Evolutionary conservation across 2,329 filamentous ascomycete genomes (phyloP), one percentile per base, ranked within the genome.

Genomic region (Leptographium radiaticola): DNA sequence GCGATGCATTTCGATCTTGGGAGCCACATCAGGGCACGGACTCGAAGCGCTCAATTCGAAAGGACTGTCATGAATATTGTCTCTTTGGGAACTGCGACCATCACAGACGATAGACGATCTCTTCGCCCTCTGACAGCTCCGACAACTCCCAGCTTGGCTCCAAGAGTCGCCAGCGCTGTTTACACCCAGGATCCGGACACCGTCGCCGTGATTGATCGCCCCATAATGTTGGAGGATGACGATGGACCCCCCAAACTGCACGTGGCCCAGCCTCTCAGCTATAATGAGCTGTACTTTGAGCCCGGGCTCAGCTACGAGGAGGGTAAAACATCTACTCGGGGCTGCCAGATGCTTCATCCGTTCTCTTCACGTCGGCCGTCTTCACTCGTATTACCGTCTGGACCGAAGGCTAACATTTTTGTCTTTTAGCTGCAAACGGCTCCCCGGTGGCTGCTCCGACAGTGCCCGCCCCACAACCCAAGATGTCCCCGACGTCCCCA

Each of bases 11-110:
- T 72, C 61, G 70, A 73, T 57, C 63, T 74, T 62, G 67, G 70
- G 43, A 63, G 70, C 33, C 69, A 75, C 54, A 67, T 66, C 59
- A 74, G 69, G 60, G 62, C 67, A 55, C 74, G 74, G 55, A 68
- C 71, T 54, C 71, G 70, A 59, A 78, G 74, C 61, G 65, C 76
- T 43, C 75, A 78, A 57, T 66, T 77, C 52, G 73, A 76, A 55
- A 68, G 65, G 55, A 57, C 56, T 6, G 36, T 60, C 33, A 42
- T 51, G 16, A 58, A 50, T 31, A 54, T 59, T 20, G 55, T 55
- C 2, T 25, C 56, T 0, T 31, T 59, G 10, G 54, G 57, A 38
- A 49, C 49, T 15, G 12, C 40, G 10, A 38, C 50, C 10, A 47
- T 58, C 12, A 15, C 42, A 6, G 57, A 63, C 42, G 58, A 62